Evolutionary conservation across 2,329 filamentous ascomycete species (phyloP).

Genomic region (Orbilia blumenaviensis): DNA sequence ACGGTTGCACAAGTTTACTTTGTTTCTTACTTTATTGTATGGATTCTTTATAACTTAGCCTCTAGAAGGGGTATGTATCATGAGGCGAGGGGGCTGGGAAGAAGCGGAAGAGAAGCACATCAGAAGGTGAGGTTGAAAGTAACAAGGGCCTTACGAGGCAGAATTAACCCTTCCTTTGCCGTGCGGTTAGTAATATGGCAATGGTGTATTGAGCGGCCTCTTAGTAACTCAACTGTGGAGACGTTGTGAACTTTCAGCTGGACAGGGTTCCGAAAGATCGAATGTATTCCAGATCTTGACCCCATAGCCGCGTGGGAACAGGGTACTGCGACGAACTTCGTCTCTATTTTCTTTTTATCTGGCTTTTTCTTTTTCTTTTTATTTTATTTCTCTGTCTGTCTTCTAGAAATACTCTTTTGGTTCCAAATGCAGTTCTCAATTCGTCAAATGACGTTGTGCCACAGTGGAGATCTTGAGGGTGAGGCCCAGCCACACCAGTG

Average conservation of each 20-base stretch:
- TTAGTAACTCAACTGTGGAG: neutral
- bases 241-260: slow-evolving; percentile 29
- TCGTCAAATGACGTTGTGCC: no score
- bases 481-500: neutral
- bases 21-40: neutral
- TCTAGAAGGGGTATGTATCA: slow-evolving; percentile 13
- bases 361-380: no score
- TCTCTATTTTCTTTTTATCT: no score
- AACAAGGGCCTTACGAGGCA: slow-evolving; percentile 43
- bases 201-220: no score
- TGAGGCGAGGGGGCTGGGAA: neutral
- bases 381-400: no score
- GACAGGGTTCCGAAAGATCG: neutral
- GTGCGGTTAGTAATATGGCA: neutral
- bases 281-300: neutral
- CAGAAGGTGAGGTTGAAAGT: neutral
- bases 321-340: no score
- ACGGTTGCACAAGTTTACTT: slow-evolving; percentile 13
- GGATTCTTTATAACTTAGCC: no score
- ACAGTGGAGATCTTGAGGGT: neutral
- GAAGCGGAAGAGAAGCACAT: neutral
- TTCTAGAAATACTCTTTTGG: no score
- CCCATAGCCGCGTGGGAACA: neutral
- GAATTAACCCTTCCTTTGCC: slow-evolving; percentile 2
- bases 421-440: no score